Percentiles rank a stretch among this genome's conserved stretches.
Conservation (phyloP, 177 flowering plant species). For the Vitis hybrid region DNA sequence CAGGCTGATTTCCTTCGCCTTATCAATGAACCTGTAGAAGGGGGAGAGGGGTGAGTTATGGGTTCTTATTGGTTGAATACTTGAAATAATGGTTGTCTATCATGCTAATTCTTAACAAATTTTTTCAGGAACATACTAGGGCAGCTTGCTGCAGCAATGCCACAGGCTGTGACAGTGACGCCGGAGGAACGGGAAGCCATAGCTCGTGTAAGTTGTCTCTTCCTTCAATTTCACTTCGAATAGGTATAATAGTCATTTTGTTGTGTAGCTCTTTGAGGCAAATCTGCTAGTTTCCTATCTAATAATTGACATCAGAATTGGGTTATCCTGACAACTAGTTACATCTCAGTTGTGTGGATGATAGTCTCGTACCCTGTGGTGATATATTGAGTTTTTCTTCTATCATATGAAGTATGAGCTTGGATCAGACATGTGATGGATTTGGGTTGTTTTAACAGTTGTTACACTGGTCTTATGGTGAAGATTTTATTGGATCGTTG, state of each 20-base stretch:
- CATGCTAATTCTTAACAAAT: background rate
- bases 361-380: background rate
- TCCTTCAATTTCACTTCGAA: background rate
- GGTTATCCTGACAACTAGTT: no score
- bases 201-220: constrained; percentile 62
- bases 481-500: no score
- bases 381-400: background rate
- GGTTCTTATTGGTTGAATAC: background rate
- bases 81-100: background rate
- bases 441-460: no score
- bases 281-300: no score
- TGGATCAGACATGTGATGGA: background rate
- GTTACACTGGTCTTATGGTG: no score
- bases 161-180: constrained; percentile 74
- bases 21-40: constrained; percentile 85
- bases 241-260: no score
- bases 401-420: background rate
- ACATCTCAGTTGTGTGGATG: background rate
- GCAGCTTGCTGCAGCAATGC: constrained; percentile 63
- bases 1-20: constrained; percentile 86
- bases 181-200: constrained; percentile 93
- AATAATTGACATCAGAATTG: no score
- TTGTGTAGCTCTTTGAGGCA: no score
- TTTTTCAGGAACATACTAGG: constrained; percentile 52
- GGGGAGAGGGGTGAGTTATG: constrained; percentile 70